A percentile compares a stretch with the other conserved stretches of the same genome.
phyloP scores from a whole-genome alignment of 2,329 filamentous ascomycete genomes.

The Colletotrichum australisinense region DNA sequence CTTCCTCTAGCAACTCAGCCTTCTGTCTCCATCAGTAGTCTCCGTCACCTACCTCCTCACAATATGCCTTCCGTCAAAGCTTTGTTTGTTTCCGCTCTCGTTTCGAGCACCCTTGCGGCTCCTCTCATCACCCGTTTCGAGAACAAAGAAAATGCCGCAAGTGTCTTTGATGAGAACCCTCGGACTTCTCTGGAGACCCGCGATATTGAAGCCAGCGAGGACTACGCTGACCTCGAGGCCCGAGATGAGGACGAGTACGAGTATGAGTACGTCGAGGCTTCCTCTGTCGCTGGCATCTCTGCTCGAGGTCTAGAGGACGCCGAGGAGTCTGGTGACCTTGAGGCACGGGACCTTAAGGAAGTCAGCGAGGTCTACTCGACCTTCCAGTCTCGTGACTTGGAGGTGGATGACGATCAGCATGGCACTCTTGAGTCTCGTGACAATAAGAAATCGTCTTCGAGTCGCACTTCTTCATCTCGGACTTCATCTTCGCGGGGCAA shows the following conservation, averaged over 20 bases:
- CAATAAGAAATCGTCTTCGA: background rate
- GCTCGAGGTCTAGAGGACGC: background rate
- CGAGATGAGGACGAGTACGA: background rate
- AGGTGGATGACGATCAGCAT: background rate
- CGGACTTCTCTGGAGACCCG: background rate
- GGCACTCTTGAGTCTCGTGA: background rate
- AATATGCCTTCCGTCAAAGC: constrained; percentile 6
- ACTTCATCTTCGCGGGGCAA: background rate
- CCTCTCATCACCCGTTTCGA: background rate
- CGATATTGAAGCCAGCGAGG: background rate
- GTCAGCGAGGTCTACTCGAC: background rate
- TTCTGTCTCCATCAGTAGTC: background rate
- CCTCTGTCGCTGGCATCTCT: background rate
- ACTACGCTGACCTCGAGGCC: background rate
- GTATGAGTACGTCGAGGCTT: background rate
- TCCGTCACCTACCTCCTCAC: background rate
- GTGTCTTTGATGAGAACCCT: background rate
- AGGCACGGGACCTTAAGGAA: background rate
- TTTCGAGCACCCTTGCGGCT: background rate
- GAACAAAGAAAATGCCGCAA: background rate
- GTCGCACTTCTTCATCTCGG: background rate
- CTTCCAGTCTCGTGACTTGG: background rate
- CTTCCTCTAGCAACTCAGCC: background rate
- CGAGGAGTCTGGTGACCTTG: background rate
- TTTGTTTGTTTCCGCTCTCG: background rate